Evolutionary conservation across 179 eudicot species (phyloP).

Genomic region (Corrigiola litoralis): DNA sequence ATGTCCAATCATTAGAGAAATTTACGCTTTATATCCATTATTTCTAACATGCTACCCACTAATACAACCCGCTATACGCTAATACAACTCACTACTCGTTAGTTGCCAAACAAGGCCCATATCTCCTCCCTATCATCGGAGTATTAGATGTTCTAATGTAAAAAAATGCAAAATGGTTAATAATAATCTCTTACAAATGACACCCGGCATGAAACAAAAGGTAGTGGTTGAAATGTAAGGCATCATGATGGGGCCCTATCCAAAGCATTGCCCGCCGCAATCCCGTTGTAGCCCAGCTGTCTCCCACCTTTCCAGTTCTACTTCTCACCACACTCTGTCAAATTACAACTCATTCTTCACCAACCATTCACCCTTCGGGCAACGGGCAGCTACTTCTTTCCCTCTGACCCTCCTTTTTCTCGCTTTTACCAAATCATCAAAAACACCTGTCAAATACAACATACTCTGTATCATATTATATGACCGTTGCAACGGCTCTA

Average conservation of each 20-base stretch:
- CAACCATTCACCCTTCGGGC: conserved; percentile 5
- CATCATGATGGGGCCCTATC: neutral
- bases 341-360: neutral
- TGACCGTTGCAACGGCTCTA: conserved; percentile 19
- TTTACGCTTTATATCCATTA: no score
- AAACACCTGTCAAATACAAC: no score
- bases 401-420: neutral
- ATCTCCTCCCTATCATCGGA: no score
- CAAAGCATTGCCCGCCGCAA: conserved; percentile 6
- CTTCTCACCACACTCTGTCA: conserved; percentile 1
- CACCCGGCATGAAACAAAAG: neutral
- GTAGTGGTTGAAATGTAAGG: neutral
- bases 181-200: no score
- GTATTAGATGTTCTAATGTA: neutral
- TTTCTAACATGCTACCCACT: no score
- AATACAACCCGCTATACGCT: no score
- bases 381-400: neutral
- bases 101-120: no score
- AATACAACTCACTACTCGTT: no score
- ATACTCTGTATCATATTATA: neutral
- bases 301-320: neutral
- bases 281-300: conserved; percentile 7
- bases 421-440: neutral
- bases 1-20: no score
- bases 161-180: neutral